A percentile compares a stretch with the other conserved stretches of the same genome.
Conservation (phyloP, 2,329 filamentous ascomycete genomes). For the Epichloe festucae region DNA sequence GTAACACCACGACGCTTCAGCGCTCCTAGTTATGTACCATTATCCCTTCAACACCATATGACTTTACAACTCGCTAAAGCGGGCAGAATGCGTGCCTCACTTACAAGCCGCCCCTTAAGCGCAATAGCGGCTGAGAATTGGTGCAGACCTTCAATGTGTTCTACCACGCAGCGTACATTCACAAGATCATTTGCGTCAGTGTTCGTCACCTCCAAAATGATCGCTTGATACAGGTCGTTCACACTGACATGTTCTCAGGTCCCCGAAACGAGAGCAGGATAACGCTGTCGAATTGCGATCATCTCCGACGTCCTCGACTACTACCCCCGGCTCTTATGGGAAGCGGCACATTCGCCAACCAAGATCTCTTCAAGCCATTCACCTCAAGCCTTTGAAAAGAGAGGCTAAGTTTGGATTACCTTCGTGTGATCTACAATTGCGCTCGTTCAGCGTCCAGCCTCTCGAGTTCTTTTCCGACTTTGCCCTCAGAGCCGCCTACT, state of each 20-base stretch:
- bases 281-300: background rate
- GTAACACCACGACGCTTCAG: too few relatives aligned
- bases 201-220: background rate
- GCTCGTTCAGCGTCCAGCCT: constrained; percentile 80
- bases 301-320: background rate
- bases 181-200: background rate
- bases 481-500: constrained; percentile 87
- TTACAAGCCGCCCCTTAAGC: background rate
- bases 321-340: background rate
- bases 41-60: too few relatives aligned
- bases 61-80: background rate
- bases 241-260: background rate
- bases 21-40: too few relatives aligned
- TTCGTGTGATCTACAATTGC: constrained; percentile 80
- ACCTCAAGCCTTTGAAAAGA: constrained; percentile 71
- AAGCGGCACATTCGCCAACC: constrained; percentile 43
- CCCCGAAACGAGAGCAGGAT: background rate
- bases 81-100: background rate
- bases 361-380: constrained; percentile 70
- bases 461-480: constrained; percentile 94
- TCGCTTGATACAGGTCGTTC: background rate
- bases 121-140: background rate
- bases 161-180: background rate
- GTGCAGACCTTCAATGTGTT: background rate
- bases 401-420: constrained; percentile 64